Conservation (phyloP, 2,329 filamentous ascomycete genomes). For the Zalaria sp. region DNA sequence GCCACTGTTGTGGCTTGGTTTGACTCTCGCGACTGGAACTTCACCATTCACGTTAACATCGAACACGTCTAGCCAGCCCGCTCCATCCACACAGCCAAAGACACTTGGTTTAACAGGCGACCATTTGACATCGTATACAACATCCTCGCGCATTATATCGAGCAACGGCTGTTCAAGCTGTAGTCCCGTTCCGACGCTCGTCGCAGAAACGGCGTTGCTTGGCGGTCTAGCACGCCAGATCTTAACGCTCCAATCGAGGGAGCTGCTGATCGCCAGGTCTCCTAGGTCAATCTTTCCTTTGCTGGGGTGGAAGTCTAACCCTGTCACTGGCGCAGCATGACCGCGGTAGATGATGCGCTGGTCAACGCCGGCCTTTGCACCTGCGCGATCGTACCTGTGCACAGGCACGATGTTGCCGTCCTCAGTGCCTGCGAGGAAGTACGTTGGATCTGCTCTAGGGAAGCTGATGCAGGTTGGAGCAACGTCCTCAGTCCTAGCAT, state of each 20-base stretch:
- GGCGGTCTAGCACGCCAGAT: slow-evolving; percentile 87
- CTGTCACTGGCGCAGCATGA: slow-evolving; percentile 90
- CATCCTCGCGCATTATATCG: slow-evolving; percentile 85
- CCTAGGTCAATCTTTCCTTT: slow-evolving; percentile 87
- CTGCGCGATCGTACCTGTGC: slow-evolving; percentile 91
- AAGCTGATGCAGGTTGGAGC: slow-evolving; percentile 92
- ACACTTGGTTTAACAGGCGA: slow-evolving; percentile 87
- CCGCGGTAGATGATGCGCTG: slow-evolving; percentile 75
- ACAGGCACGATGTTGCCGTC: slow-evolving; percentile 94
- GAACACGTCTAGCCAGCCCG: slow-evolving; percentile 86
- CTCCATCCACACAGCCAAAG: slow-evolving; percentile 87
- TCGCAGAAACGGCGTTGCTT: slow-evolving; percentile 7
- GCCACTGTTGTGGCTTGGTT: slow-evolving; percentile 22
- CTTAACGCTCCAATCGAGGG: slow-evolving; percentile 93
- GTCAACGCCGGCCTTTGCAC: slow-evolving; percentile 92
- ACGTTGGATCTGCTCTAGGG: slow-evolving; percentile 87
- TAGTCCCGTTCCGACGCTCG: slow-evolving; percentile 4
- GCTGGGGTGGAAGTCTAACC: slow-evolving; percentile 86
- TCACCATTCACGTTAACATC: slow-evolving; percentile 87
- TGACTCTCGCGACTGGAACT: slow-evolving; percentile 69
- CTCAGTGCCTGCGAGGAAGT: slow-evolving; percentile 93
- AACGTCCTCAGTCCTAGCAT: slow-evolving; percentile 68
- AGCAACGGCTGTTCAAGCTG: slow-evolving; percentile 58
- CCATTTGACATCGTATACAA: slow-evolving; percentile 94
- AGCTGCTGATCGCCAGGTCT: slow-evolving; percentile 82